Evolutionary conservation across 805 yeast genomes (phyloP).

Genomic region (Cyberlindnera samutprakarnensis): DNA sequence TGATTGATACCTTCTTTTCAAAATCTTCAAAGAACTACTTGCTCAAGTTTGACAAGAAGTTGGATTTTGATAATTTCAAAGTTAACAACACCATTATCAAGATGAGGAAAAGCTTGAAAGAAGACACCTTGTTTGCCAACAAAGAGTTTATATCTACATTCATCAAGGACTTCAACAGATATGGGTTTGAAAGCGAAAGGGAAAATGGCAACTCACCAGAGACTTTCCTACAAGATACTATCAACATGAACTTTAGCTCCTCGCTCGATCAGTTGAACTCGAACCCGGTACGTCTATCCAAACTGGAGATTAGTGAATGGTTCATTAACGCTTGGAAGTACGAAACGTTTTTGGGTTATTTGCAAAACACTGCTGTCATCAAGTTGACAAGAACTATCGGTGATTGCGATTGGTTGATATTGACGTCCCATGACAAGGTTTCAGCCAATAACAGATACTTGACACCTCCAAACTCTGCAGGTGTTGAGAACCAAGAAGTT

Average conservation of each 20-base stretch:
- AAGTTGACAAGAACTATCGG: conserved; percentile 30
- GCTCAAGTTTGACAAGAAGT: conserved; percentile 24
- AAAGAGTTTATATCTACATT: conserved; percentile 20
- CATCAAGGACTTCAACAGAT: conserved; percentile 20
- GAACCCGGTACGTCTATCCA: conserved; percentile 28
- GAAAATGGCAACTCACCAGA: conserved; percentile 14
- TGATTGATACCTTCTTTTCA: conserved; percentile 27
- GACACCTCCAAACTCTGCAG: conserved; percentile 19
- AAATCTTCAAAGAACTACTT: conserved; percentile 28
- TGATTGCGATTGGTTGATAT: conserved; percentile 32
- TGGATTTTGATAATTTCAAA: conserved; percentile 24
- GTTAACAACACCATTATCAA: conserved; percentile 18
- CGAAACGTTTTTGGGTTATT: conserved; percentile 28
- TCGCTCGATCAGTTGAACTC: conserved; percentile 17
- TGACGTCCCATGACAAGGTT: conserved; percentile 26
- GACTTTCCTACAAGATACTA: conserved; percentile 22
- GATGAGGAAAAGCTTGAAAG: conserved; percentile 18
- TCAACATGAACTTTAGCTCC: conserved; percentile 23
- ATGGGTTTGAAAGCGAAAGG: conserved; percentile 19
- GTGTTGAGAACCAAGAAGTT: too few relatives aligned
- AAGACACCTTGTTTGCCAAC: conserved; percentile 18
- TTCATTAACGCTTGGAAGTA: conserved; percentile 33
- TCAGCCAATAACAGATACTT: conserved; percentile 21
- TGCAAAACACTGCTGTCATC: conserved; percentile 28
- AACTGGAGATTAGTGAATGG: conserved; percentile 31